Conservation (phyloP, 257 asterid genomes). For the Solanum chiquidenum region DNA sequence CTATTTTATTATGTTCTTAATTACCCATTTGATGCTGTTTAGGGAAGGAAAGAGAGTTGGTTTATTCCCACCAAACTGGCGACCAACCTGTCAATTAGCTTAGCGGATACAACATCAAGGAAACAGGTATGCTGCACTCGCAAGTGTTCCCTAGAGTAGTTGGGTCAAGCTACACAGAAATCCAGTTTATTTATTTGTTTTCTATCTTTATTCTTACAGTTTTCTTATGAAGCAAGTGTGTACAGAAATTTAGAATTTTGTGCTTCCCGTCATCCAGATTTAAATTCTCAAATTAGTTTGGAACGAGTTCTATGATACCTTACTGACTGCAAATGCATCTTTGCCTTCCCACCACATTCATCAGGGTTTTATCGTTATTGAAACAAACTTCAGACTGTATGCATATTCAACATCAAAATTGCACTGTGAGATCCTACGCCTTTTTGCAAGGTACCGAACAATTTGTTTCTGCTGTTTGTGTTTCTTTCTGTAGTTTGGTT, state of each 20-base stretch:
- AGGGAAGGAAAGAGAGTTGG: constrained; percentile 97
- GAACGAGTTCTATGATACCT: not conserved
- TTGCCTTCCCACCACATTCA: constrained; percentile 2
- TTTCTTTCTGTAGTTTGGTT: not conserved
- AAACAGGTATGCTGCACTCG: constrained; percentile 47
- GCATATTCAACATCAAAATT: constrained; percentile 89
- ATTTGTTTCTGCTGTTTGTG: not conserved
- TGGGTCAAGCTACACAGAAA: not conserved
- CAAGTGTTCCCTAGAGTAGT: not conserved
- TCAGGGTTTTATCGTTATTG: constrained; percentile 95
- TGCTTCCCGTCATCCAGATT: not conserved
- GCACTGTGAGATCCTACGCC: constrained; percentile 89
- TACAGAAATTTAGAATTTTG: not conserved
- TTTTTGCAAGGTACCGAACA: constrained; percentile 62
- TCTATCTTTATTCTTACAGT: not conserved
- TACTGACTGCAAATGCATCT: not conserved
- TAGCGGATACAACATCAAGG: constrained; percentile 81
- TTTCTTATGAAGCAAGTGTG: not conserved
- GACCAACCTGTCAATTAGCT: constrained; percentile 89
- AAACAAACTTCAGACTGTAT: constrained; percentile 87
- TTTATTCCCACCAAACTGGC: constrained; percentile 93
- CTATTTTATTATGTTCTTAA: not conserved
- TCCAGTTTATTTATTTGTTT: not conserved
- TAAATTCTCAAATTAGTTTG: not conserved
- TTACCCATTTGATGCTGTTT: constrained; percentile 11